Conservation (phyloP, 2,329 filamentous ascomycete genomes). For the Microcyclosporella mali region DNA sequence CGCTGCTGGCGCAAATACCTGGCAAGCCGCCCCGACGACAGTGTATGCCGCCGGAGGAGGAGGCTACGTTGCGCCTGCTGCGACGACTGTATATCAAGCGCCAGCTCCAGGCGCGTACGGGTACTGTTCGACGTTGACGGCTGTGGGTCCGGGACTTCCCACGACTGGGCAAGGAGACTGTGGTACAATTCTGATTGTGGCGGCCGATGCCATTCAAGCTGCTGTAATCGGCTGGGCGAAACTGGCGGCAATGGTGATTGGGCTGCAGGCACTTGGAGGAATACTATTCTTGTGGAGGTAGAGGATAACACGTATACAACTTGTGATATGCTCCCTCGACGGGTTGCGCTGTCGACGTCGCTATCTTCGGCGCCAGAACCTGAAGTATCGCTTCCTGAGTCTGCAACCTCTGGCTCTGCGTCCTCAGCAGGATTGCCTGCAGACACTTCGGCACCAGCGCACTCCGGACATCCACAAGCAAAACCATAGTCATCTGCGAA, state of each 20-base stretch:
- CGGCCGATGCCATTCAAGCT: conserved; percentile 14
- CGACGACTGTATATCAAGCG: conserved; percentile 10
- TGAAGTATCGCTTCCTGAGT: no score
- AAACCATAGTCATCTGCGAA: no score
- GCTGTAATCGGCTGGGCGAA: conserved; percentile 14
- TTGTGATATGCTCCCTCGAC: no score
- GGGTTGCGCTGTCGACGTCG: not conserved
- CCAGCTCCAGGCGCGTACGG: conserved; percentile 15
- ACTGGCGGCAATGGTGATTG: conserved; percentile 15
- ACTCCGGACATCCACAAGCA: no score
- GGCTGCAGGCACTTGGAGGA: conserved; percentile 19
- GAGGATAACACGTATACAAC: not conserved
- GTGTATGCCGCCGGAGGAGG: conserved; percentile 17
- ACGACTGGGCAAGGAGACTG: conserved; percentile 29
- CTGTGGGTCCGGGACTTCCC: conserved; percentile 28
- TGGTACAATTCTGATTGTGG: conserved; percentile 33
- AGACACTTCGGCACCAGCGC: no score
- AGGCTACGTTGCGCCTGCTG: conserved; percentile 11
- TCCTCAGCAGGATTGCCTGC: no score
- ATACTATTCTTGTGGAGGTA: conserved; percentile 15
- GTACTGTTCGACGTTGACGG: conserved; percentile 33
- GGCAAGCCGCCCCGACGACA: conserved; percentile 14
- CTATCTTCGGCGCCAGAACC: not conserved
- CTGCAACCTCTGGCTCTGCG: no score
- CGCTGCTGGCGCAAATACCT: conserved; percentile 16